Conservation (phyloP, 352 stramenopile genomes). For the Phytophthora palmivora region DNA sequence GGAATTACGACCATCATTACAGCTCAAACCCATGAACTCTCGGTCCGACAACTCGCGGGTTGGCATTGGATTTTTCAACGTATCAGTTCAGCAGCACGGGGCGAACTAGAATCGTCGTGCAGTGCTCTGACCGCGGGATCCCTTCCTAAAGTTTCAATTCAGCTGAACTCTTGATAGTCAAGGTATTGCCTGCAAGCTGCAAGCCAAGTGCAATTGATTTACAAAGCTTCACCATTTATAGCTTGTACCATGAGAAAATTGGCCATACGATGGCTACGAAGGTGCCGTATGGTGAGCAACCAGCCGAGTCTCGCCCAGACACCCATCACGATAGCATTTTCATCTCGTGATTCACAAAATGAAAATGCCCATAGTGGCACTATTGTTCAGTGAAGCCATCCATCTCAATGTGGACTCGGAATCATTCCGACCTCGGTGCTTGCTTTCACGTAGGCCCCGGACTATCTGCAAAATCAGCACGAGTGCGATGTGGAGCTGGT, state of each 20-base stretch:
- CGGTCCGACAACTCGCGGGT: too few species aligned
- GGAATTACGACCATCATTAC: background rate
- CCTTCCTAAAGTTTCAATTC: conserved; percentile 18
- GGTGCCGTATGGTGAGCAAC: background rate
- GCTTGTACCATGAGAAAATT: conserved; percentile 15
- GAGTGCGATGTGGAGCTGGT: background rate
- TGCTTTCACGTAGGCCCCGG: background rate
- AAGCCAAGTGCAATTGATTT: too few species aligned
- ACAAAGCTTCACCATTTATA: background rate
- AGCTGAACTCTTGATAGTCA: conserved; percentile 5
- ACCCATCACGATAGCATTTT: too few species aligned
- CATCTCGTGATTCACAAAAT: too few species aligned
- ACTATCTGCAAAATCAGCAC: background rate
- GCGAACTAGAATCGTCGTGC: too few species aligned
- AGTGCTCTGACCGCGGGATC: too few species aligned
- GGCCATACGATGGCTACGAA: conserved; percentile 19
- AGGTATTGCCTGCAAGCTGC: too few species aligned
- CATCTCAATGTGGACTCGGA: conserved; percentile 15
- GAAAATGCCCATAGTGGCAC: conserved; percentile 23
- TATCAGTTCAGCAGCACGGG: too few species aligned
- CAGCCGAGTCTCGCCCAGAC: too few species aligned
- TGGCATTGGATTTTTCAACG: conserved; percentile 13
- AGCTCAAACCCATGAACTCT: too few species aligned
- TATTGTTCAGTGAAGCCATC: conserved; percentile 30
- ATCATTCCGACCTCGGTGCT: background rate